Conservation (phyloP, 2,329 filamentous ascomycete genomes). For the Cryphonectria parasitica region DNA sequence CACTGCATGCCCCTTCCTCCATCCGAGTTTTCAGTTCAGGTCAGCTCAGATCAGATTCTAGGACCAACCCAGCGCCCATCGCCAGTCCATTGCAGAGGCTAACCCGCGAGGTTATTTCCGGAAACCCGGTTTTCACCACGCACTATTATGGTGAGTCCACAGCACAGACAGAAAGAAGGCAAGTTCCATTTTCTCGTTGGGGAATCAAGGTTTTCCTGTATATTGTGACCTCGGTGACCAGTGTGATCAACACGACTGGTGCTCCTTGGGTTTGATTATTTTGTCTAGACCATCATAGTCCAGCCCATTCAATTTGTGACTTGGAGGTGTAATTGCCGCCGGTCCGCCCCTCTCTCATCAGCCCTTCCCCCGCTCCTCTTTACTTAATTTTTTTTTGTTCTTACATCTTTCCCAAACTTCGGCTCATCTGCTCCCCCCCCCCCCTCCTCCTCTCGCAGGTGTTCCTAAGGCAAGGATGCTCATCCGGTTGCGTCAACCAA, state of each 20-base stretch:
- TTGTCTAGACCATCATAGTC: not conserved
- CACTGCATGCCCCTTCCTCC: too few species aligned
- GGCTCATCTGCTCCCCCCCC: not conserved
- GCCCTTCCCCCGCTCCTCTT: not conserved
- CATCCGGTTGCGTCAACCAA: not conserved
- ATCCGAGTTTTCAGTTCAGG: not conserved
- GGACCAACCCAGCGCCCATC: not conserved
- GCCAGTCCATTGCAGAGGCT: not conserved
- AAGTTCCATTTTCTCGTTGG: too few species aligned
- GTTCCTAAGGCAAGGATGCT: not conserved
- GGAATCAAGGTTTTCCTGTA: not conserved
- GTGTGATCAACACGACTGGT: not conserved
- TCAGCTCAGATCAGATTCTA: not conserved
- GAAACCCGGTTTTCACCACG: not conserved
- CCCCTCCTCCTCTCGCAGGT: not conserved
- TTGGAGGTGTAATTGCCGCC: not conserved
- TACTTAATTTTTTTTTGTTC: too few species aligned
- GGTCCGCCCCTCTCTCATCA: too few species aligned
- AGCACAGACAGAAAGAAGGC: not conserved
- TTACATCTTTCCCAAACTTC: not conserved
- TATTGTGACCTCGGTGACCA: not conserved
- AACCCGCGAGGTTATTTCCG: not conserved
- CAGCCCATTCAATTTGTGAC: not conserved
- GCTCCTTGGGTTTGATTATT: too few species aligned
- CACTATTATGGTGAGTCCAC: not conserved